Conservation (phyloP, 83 land plant species). For the Thuja plicata region DNA sequence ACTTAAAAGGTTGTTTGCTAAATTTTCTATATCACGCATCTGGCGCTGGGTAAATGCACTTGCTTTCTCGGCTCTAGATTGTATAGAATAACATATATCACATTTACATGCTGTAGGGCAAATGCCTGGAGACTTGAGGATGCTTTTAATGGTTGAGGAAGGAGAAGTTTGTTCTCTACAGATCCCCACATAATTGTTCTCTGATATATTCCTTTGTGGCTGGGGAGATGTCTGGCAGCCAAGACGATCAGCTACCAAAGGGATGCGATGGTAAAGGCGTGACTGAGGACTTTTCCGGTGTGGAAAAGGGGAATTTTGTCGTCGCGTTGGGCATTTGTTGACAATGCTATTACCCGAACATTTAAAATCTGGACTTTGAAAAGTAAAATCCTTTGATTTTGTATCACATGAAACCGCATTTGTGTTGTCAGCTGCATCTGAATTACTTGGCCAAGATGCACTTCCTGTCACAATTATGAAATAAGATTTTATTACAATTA, state of each 20-base stretch:
- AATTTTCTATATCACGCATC: slow-evolving; percentile 52
- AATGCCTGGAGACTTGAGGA: slow-evolving; percentile 29
- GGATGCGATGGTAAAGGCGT: background rate
- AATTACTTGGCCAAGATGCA: background rate
- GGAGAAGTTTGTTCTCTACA: slow-evolving; percentile 16
- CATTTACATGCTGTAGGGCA: slow-evolving; percentile 20
- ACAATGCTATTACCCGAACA: background rate
- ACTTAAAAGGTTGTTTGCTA: slow-evolving; percentile 43
- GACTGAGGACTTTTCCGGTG: background rate
- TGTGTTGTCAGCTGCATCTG: background rate
- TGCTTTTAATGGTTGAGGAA: slow-evolving; percentile 24
- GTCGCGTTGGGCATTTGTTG: background rate
- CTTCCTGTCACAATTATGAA: background rate
- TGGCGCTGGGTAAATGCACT: slow-evolving; percentile 63
- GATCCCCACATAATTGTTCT: background rate
- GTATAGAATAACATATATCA: slow-evolving; percentile 24
- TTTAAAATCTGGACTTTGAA: slow-evolving; percentile 6
- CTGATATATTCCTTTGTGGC: background rate
- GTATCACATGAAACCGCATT: background rate
- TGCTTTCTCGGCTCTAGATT: slow-evolving; percentile 37
- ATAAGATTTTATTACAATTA: background rate
- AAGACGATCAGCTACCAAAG: background rate
- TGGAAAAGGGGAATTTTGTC: background rate
- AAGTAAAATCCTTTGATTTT: background rate
- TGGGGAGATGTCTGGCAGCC: background rate